Evolutionary conservation across 2,329 filamentous ascomycete genomes (phyloP), one percentile per base, ranked within the genome.

Genomic region (Fusarium cyanostomum): DNA sequence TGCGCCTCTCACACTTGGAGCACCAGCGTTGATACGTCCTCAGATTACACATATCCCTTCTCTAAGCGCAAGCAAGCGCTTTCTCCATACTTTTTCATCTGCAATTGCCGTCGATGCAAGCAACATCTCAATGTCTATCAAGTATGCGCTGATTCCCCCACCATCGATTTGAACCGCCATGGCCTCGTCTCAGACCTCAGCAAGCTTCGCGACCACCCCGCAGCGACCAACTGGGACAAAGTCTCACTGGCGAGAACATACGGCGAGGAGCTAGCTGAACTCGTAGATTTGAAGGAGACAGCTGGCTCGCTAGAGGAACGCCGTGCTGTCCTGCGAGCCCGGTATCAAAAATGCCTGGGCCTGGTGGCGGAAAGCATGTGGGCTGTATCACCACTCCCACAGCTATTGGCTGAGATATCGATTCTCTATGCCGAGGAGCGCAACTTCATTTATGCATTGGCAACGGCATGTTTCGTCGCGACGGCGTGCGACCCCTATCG

Each of bases 121-220:
- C 72, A 79, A 12, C 78, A 87, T 63, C 73, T 87, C 18, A 81
- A 84, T 55, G 77, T 84, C 39, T 87, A 87, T 64, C 77, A 86
- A 55, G 80, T 82, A 28, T 82, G 79, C 70, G 74, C 77, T 50
- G 46, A 34, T 3, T 81, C 78, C 11, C 77, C 80, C 3, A 68
- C 74, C 52, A 65, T 82, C 9, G 62, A 74, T 7, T 74, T 84
- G 52, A 84, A 85, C 68, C 67, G 66, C 1, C 73, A 78, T 64
- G 83, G 81, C 55, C 64, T 86, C 15, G 74, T 78, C 13, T 76
- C 80, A 3, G 77, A 83, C 56, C 44, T 79, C 2, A 64, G 66
- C 27, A 67, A 69, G 46, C 64, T 75, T 27, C 62, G 60, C 12
- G 52, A 59, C 3, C 75, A 77, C 44, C 67, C 70, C 5, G 74